Conservation (phyloP, 2,329 filamentous ascomycete species). For the Seiridium unicorne region DNA sequence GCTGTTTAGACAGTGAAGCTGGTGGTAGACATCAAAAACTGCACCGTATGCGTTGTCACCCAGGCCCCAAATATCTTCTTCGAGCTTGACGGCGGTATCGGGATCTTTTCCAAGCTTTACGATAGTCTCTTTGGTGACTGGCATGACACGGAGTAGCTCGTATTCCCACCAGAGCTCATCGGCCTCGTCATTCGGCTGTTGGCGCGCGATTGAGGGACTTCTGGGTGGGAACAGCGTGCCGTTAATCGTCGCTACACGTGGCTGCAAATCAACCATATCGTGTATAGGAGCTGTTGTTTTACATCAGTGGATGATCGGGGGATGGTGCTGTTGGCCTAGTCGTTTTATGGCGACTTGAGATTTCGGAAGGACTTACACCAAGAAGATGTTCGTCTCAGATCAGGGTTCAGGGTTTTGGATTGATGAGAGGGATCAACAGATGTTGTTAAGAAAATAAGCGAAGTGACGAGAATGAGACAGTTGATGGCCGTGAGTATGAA, state of each 20-base stretch:
- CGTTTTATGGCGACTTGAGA: background rate
- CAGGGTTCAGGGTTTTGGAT: background rate
- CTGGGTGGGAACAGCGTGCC: constrained; percentile 9
- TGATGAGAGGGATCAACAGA: background rate
- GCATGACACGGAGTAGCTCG: constrained; percentile 9
- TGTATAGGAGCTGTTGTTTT: constrained; percentile 1
- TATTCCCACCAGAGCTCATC: constrained; percentile 9
- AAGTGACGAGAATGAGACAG: background rate
- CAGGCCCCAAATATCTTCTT: constrained; percentile 27
- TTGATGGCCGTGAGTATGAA: background rate
- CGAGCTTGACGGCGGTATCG: constrained; percentile 20
- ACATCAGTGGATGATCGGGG: background rate
- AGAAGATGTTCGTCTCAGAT: background rate
- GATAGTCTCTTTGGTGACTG: constrained; percentile 16
- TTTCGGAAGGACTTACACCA: constrained; percentile 3
- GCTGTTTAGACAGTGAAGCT: constrained; percentile 18
- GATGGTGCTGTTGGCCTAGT: background rate
- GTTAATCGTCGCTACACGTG: constrained; percentile 5
- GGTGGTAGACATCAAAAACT: constrained; percentile 18
- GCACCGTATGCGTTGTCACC: constrained; percentile 30
- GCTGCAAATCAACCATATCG: constrained; percentile 7
- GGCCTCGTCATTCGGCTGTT: constrained; percentile 8
- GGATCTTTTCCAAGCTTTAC: constrained; percentile 29
- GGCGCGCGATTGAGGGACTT: constrained; percentile 7
- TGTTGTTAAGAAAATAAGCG: background rate